phyloP scores from a whole-genome alignment of 139 green algal species.

The Chara braunii region DNA sequence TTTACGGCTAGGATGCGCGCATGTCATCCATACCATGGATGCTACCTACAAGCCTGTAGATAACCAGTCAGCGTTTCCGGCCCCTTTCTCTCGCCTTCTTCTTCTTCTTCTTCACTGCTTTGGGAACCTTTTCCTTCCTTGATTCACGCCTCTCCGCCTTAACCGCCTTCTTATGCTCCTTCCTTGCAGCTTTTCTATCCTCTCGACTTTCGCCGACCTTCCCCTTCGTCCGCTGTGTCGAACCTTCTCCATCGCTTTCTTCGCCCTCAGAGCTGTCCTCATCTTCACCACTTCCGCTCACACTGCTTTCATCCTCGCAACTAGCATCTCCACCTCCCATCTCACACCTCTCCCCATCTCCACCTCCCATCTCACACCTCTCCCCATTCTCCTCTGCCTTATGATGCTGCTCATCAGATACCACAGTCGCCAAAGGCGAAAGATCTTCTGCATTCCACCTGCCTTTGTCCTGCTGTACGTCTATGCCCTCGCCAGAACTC shows the following conservation, averaged over 20 bases:
- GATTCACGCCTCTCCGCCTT: constrained; percentile 83
- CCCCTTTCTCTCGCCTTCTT: constrained; percentile 41
- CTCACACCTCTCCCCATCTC: neutral
- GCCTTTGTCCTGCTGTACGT: too few relatives aligned
- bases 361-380: neutral
- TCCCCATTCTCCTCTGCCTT: neutral
- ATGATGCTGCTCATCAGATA: too few relatives aligned
- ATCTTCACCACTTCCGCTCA: too few relatives aligned
- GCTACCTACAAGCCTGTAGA: too few relatives aligned
- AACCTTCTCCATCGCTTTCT: neutral
- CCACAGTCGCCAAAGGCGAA: too few relatives aligned
- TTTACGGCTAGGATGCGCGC: too few relatives aligned
- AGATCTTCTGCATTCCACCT: too few relatives aligned
- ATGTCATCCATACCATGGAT: too few relatives aligned
- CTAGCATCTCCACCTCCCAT: neutral
- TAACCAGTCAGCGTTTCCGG: too few relatives aligned
- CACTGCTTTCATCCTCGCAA: neutral
- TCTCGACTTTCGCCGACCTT: constrained; percentile 2
- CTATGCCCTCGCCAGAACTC: too few relatives aligned
- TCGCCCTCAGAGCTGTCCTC: too few relatives aligned
- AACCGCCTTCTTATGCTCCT: constrained; percentile 67
- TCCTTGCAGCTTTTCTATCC: constrained; percentile 37
- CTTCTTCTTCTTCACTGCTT: constrained; percentile 86
- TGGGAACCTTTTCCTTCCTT: constrained; percentile 83
- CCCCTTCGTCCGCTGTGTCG: constrained; percentile 3